These are phyloP conservation scores for Kwoniella sp. DNA, from an alignment of 768 basidiomycete genomes.

Conservation along the genomic window DNA sequence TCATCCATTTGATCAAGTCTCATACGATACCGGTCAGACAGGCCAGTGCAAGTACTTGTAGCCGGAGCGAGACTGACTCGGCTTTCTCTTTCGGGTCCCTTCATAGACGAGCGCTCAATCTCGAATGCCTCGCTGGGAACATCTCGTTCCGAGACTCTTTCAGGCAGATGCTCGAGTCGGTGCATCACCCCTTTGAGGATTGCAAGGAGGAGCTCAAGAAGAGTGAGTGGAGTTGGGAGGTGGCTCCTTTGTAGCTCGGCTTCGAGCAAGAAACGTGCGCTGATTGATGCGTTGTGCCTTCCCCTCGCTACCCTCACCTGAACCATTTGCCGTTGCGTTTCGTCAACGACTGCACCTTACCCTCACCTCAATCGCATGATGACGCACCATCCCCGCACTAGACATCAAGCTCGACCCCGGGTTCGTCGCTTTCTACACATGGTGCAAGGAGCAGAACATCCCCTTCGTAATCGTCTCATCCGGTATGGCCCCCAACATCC, in stretches of 20 bases:
- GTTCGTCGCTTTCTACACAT: constrained; percentile 83
- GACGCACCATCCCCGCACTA: constrained; percentile 57
- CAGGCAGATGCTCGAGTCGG: constrained; percentile 78
- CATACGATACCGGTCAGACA: no score
- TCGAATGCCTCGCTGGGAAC: constrained; percentile 69
- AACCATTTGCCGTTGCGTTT: no score
- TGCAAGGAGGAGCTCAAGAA: constrained; percentile 75
- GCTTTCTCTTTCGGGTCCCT: no score
- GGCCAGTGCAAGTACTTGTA: no score
- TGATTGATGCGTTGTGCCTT: constrained; percentile 10
- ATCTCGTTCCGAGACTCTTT: constrained; percentile 84
- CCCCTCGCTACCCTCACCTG: not conserved
- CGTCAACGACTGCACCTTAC: no score
- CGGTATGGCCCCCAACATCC: constrained; percentile 92
- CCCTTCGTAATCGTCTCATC: constrained; percentile 94
- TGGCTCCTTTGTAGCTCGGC: not conserved
- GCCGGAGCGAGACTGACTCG: not conserved
- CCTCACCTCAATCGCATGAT: no score
- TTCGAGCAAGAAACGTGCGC: not conserved
- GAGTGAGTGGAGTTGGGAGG: constrained; percentile 60
- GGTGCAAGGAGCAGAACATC: constrained; percentile 76
- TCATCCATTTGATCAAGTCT: no score
- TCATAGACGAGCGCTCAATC: constrained; percentile 67
- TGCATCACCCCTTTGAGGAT: constrained; percentile 76
- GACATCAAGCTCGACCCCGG: constrained; percentile 85